Conservation (phyloP, 2,329 filamentous ascomycete genomes). For the Pseudogymnoascus sp. region DNA sequence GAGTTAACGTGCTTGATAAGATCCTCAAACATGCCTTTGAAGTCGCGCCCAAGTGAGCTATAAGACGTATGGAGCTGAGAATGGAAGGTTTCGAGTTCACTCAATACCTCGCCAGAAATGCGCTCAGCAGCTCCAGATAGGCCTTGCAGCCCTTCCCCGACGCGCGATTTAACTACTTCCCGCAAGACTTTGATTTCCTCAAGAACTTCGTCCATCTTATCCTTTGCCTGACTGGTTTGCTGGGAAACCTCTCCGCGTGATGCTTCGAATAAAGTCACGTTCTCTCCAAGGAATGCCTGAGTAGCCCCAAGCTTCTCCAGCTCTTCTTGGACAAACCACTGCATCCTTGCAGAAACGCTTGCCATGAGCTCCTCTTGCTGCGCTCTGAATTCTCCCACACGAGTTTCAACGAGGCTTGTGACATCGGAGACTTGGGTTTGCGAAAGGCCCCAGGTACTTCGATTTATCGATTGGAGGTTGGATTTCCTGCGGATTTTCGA, state of each 20-base stretch:
- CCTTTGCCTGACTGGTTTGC: constrained; percentile 61
- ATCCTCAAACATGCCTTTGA: constrained; percentile 78
- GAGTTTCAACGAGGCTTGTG: constrained; percentile 67
- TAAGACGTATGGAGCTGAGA: constrained; percentile 77
- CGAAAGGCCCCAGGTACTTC: constrained; percentile 68
- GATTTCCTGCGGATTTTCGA: constrained; percentile 82
- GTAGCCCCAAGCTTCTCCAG: constrained; percentile 62
- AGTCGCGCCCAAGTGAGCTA: constrained; percentile 72
- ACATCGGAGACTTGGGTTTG: constrained; percentile 69
- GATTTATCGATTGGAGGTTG: constrained; percentile 73
- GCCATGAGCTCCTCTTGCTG: constrained; percentile 67
- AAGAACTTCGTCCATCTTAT: constrained; percentile 83
- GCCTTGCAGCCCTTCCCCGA: constrained; percentile 76
- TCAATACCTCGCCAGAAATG: constrained; percentile 82
- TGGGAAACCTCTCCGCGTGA: constrained; percentile 62
- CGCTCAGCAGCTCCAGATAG: constrained; percentile 78
- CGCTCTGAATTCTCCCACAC: constrained; percentile 62
- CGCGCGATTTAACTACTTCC: constrained; percentile 77
- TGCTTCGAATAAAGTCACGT: constrained; percentile 58
- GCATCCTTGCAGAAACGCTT: constrained; percentile 63
- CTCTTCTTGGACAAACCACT: constrained; percentile 68
- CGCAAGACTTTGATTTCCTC: constrained; percentile 87
- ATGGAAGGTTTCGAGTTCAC: constrained; percentile 79
- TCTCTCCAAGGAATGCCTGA: constrained; percentile 61
- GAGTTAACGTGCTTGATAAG: constrained; percentile 65